Conservation (phyloP, 169 alveolate genomes). For the Ichthyophthirius multifiliis region DNA sequence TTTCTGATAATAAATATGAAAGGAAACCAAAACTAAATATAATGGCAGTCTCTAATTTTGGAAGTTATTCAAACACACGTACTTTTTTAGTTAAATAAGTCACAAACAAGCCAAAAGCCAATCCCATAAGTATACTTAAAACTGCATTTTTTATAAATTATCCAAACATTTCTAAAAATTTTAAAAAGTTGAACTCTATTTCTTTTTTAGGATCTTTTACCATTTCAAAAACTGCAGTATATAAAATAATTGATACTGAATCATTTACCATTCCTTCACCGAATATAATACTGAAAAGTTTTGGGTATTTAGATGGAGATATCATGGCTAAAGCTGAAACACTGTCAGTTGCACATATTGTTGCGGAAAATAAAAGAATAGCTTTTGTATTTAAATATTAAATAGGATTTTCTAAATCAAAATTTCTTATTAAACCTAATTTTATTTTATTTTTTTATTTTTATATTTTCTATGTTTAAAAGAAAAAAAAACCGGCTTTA, state of each 20-base stretch:
- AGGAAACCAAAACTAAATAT: conserved; percentile 46
- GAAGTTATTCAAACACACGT: too few species aligned
- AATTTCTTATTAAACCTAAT: conserved; percentile 14
- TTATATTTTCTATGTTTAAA: too few species aligned
- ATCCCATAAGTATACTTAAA: background rate
- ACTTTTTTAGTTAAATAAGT: too few species aligned
- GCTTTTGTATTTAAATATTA: conserved; percentile 20
- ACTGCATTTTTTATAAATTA: conserved; percentile 44
- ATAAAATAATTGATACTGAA: conserved; percentile 59
- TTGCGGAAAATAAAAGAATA: conserved; percentile 47
- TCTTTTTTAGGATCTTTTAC: conserved; percentile 4
- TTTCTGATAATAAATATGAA: conserved; percentile 41
- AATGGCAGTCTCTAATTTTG: conserved; percentile 44
- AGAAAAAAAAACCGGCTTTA: conserved; percentile 37
- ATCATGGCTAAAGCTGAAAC: conserved; percentile 59
- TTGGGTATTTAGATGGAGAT: conserved; percentile 49
- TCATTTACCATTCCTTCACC: conserved; percentile 68
- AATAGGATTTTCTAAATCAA: conserved; percentile 19
- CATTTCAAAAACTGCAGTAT: conserved; percentile 31
- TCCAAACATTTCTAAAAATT: conserved; percentile 21
- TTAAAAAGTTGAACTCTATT: conserved; percentile 13
- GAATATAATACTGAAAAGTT: conserved; percentile 53
- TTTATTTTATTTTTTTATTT: too few species aligned
- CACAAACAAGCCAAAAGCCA: conserved; percentile 1
- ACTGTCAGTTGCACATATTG: conserved; percentile 57